Conservation (phyloP, 2,329 filamentous ascomycete genomes). For the Aspergillus persii region DNA sequence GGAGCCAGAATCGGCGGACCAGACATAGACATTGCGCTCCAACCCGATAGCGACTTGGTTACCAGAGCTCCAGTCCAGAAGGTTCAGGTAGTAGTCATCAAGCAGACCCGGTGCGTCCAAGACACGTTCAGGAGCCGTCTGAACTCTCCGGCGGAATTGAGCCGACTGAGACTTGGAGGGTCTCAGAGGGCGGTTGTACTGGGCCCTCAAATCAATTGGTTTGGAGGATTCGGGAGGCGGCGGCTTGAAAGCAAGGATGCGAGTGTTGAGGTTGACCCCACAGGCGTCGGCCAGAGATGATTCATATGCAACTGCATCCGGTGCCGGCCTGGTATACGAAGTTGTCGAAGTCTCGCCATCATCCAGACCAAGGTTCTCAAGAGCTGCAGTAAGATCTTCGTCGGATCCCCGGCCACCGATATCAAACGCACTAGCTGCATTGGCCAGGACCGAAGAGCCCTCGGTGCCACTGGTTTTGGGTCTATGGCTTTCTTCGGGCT, state of each 20-base stretch:
- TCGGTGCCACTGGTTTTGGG: constrained; percentile 70
- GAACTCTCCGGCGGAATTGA: constrained; percentile 86
- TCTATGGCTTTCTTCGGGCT: constrained; percentile 75
- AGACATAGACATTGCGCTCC: constrained; percentile 95
- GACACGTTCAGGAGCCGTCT: constrained; percentile 92
- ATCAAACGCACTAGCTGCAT: constrained; percentile 66
- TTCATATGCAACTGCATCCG: constrained; percentile 86
- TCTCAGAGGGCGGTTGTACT: constrained; percentile 97
- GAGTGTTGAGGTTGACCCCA: constrained; percentile 87
- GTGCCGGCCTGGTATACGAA: constrained; percentile 73
- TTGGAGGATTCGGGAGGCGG: constrained; percentile 97
- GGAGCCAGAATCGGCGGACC: constrained; percentile 90
- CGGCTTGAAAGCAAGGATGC: constrained; percentile 97
- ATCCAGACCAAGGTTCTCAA: constrained; percentile 76
- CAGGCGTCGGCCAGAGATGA: constrained; percentile 87
- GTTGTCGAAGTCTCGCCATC: constrained; percentile 63
- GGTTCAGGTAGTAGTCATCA: constrained; percentile 98
- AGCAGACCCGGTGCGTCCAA: constrained; percentile 93
- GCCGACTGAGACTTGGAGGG: constrained; percentile 69
- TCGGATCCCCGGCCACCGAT: constrained; percentile 60
- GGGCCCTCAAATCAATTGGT: constrained; percentile 93
- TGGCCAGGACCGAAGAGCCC: constrained; percentile 72
- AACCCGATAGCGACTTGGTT: constrained; percentile 98
- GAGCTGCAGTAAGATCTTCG: constrained; percentile 74
- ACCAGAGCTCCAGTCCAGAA: constrained; percentile 95